Evolutionary conservation across 148 eudicot genomes (phyloP), one percentile per base, ranked within the genome.

Genomic region (Amaranthus cruentus): DNA sequence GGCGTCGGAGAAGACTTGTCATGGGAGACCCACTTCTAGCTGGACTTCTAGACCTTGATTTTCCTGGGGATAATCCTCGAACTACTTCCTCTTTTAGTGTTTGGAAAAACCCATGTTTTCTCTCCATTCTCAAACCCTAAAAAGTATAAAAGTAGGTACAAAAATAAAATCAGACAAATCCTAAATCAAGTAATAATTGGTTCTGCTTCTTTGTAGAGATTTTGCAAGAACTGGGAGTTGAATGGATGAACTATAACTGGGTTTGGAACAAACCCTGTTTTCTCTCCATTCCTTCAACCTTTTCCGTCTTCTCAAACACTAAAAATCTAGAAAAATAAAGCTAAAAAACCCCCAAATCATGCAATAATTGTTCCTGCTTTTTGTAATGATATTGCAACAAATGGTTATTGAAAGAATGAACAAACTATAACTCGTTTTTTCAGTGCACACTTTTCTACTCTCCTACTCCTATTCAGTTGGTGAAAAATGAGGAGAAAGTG

Each of bases 61-160:
- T 86, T 44, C 78, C 83, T 53, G 98, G 98, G 3, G 98, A 93
- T 15, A 93, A 75, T 0, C 98, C 93, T 5, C 98, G 68, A 5
- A 93, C 87, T 0, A 93, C 91, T 44, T 90, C 98, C 0, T 88
- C 89, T 55, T 92, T 92, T 3, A 92, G 68, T 3, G 91, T 86
- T 6, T 96, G 82, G 67, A 92, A 92, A 76, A 92, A 92, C 4
- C 93, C 91, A 62, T 87, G 92, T 52, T 88, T 92, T 47, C 63
- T 84, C 79, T 92, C 92, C 97, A 86, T 89, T 76, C 43, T 13
- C 13, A 12, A 69, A 60, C 53, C 52, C 52, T 13, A 47, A 60
- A 21, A 60, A 60, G 58, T 55, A 11, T 55, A 7, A 55, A 7
- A 7, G 4, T 55, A 7, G 4, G 13, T 3, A 57, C 4, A 43